phyloP scores from a whole-genome alignment of 441 rosid species.

The Codiaeum variegatum region DNA sequence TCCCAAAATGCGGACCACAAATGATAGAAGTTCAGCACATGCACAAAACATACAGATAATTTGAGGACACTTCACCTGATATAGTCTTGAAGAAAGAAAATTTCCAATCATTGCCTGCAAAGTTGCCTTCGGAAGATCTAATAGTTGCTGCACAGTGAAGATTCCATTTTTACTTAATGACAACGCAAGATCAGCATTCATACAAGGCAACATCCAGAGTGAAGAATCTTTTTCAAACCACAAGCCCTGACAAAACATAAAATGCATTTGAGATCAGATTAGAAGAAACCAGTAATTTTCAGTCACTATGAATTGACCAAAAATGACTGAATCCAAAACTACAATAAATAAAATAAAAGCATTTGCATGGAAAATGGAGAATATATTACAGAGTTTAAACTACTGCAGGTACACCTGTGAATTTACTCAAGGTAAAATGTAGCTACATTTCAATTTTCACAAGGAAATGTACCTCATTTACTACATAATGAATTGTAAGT shows the following conservation, averaged over 20 bases:
- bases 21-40: neutral
- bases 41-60: neutral
- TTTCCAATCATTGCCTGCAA: constrained; percentile 61
- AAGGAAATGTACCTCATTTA: neutral
- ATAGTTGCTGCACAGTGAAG: constrained; percentile 59
- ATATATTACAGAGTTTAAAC: neutral
- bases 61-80: constrained; percentile 46
- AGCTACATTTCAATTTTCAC: neutral
- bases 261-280: neutral
- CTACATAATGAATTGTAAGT: neutral
- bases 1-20: neutral
- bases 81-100: constrained; percentile 46
- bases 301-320: neutral
- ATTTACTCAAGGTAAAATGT: neutral
- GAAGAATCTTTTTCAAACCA: constrained; percentile 82
- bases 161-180: constrained; percentile 52
- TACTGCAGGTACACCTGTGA: neutral
- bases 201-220: constrained; percentile 89
- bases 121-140: constrained; percentile 58
- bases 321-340: neutral
- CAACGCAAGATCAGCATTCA: constrained; percentile 61
- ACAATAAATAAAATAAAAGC: neutral
- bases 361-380: neutral
- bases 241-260: constrained; percentile 54
- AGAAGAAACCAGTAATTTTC: neutral